Percentiles rank a stretch among this genome's conserved stretches.
Evolutionary conservation across 2,329 filamentous ascomycete species (phyloP).

Genomic region (Venturia nashicola): DNA sequence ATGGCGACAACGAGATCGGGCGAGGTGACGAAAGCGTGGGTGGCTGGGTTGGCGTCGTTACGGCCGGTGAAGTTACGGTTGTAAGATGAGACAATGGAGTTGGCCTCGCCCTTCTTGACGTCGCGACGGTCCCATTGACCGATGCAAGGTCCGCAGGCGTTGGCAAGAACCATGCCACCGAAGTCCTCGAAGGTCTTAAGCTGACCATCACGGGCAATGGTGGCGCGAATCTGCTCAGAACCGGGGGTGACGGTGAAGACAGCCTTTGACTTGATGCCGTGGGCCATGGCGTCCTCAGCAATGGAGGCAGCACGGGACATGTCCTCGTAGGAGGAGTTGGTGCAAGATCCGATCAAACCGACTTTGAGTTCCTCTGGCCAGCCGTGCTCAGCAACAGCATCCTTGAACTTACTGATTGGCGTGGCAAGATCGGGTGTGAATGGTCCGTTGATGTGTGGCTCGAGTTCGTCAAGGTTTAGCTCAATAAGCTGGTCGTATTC

Average conservation of each 20-base stretch:
- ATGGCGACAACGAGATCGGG: slow-evolving; percentile 82
- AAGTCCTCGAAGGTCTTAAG: slow-evolving; percentile 93
- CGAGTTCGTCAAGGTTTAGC: slow-evolving; percentile 87
- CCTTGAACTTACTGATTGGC: slow-evolving; percentile 93
- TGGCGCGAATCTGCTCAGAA: slow-evolving; percentile 92
- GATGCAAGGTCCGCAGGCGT: slow-evolving; percentile 64
- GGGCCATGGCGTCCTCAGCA: slow-evolving; percentile 77
- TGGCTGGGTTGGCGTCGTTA: slow-evolving; percentile 91
- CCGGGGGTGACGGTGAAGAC: slow-evolving; percentile 92
- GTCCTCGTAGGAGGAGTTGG: slow-evolving; percentile 79
- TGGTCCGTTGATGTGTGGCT: slow-evolving; percentile 97
- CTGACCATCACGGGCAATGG: slow-evolving; percentile 81
- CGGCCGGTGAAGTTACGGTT: slow-evolving; percentile 99
- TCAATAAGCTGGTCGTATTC: slow-evolving; percentile 95
- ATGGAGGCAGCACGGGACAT: slow-evolving; percentile 92
- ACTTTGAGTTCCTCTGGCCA: slow-evolving; percentile 97
- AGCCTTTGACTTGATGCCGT: slow-evolving; percentile 88
- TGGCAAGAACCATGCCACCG: slow-evolving; percentile 86
- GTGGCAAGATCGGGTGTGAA: slow-evolving; percentile 98
- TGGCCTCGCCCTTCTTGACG: slow-evolving; percentile 87
- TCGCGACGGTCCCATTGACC: slow-evolving; percentile 89
- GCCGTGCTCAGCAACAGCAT: slow-evolving; percentile 83
- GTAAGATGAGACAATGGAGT: slow-evolving; percentile 97
- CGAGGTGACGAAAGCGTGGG: slow-evolving; percentile 85
- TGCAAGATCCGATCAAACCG: slow-evolving; percentile 95